Evolutionary conservation across 805 yeast species (phyloP).

Genomic region (Isabelozyma heimii): DNA sequence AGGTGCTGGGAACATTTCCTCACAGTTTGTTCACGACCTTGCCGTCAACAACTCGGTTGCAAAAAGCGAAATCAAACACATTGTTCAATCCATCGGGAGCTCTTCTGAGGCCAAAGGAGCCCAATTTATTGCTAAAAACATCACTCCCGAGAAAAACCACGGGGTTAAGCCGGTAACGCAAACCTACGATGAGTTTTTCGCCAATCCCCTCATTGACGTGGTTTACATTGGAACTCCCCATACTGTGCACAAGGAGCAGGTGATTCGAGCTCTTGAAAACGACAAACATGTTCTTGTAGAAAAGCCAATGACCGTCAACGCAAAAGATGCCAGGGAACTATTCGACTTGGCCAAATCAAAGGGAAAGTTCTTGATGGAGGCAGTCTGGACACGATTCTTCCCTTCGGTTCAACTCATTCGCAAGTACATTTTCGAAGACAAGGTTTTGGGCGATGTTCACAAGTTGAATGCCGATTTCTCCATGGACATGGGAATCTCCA

Average conservation of each 20-base stretch:
- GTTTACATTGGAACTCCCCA: constrained; percentile 58
- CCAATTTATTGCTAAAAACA: constrained; percentile 22
- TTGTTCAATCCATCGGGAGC: constrained; percentile 38
- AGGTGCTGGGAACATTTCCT: constrained; percentile 50
- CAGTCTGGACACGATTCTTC: constrained; percentile 55
- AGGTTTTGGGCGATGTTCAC: constrained; percentile 45
- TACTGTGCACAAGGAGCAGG: constrained; percentile 46
- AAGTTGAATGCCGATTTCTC: constrained; percentile 45
- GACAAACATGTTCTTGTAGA: constrained; percentile 55
- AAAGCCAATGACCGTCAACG: constrained; percentile 52
- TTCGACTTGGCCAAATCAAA: constrained; percentile 42
- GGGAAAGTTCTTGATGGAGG: constrained; percentile 54
- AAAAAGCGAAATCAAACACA: constrained; percentile 23
- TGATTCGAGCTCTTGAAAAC: constrained; percentile 38
- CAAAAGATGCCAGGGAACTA: constrained; percentile 40
- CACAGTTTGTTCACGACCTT: constrained; percentile 41
- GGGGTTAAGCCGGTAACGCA: constrained; percentile 23
- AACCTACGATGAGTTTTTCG: constrained; percentile 44
- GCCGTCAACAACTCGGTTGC: constrained; percentile 22
- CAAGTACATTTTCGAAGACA: constrained; percentile 35
- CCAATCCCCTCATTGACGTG: constrained; percentile 43
- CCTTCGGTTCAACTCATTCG: constrained; percentile 41
- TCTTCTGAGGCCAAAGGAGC: constrained; percentile 34
- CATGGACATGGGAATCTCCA: constrained; percentile 29
- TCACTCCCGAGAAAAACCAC: constrained; percentile 17